Base-by-base conservation (phyloP, 345 rosid genomes). In the Citrus glauca region DNA sequence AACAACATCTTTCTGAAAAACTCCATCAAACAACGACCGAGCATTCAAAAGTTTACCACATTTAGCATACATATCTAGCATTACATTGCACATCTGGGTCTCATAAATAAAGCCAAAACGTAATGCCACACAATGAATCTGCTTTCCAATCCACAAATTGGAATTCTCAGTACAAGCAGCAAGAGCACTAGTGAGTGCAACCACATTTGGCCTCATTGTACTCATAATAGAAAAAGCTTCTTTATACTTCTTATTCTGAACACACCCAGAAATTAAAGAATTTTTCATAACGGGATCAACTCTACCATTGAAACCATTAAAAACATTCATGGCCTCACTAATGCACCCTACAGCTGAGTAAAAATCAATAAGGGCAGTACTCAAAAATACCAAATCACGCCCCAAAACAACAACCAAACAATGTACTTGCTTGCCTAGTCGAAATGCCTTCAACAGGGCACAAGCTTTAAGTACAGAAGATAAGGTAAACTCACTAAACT, bases 51-150 rank as follows among this genome's bases (percentile, higher is more conserved):
- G 81, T 81, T 75, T 88, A 66, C 97, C 95, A 2, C 92, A 88
- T 84, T 94, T 94, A 2, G 93, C 94, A 69, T 92, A 92, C 93
- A 90, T 90, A 75, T 94, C 94, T 77, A 90, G 65, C 61, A 94
- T 71, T n/a, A 83, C 93, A 80, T 91, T 94, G 84, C 97, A 91
- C 66, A 94, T 28, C 77, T 90, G 93, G 17, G 90, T 85, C 33
- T 92, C 91, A 1, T 80, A 79, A 64, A 79, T 76, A 30, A 94
- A 88, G 74, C 84, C 87, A 35, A 85, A 83, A 48, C 91, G 93
- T 30, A 82, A 72, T 2, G 91, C 90, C 16, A 84, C 81, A 30
- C 90, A 87, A 59, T 91, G 98, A 72, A 94, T 89, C 86, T 92
- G 97, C 84, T 83, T 87, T 69, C 98, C 95, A 55, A 84, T 81